Percentiles rank a stretch among this genome's conserved stretches.
Evolutionary conservation across 2,329 filamentous ascomycete species (phyloP).

Genomic region (Massarina eburnea): DNA sequence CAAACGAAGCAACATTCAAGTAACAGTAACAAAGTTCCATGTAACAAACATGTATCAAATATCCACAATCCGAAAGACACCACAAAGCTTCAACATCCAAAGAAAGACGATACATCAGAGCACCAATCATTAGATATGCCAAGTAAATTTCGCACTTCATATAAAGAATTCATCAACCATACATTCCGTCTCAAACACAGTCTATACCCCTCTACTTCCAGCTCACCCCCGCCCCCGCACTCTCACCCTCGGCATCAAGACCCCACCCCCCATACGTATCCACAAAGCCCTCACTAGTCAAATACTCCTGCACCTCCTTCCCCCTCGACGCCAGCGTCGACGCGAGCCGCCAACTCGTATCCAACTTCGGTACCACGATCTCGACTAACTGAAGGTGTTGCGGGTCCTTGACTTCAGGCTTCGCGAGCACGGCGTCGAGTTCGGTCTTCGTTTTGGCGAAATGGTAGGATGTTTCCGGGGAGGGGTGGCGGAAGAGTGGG

Average conservation of each 20-base stretch:
- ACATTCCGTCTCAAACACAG: no score
- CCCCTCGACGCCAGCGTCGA: conserved; percentile 41
- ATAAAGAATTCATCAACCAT: no score
- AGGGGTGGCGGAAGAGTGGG: conserved; percentile 42
- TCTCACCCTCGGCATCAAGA: conserved; percentile 14
- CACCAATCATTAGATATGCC: no score
- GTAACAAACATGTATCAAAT: no score
- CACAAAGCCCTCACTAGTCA: conserved; percentile 44
- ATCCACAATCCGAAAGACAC: no score
- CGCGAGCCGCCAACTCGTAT: conserved; percentile 42
- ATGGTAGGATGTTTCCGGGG: conserved; percentile 38
- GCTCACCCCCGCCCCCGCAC: not conserved
- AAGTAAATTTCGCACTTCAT: no score
- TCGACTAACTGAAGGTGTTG: conserved; percentile 44
- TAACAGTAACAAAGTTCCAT: no score
- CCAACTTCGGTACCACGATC: conserved; percentile 45
- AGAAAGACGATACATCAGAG: no score
- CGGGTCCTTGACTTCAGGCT: conserved; percentile 33
- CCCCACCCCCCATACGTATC: conserved; percentile 39
- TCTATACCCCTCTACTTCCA: conserved; percentile 7
- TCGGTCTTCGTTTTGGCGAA: conserved; percentile 41
- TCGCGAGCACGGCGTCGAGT: conserved; percentile 37
- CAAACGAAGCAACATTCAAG: no score
- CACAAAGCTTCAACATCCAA: no score
- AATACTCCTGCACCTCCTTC: conserved; percentile 35